Conservation (phyloP, 257 asterid species). For the Salvia rosmarinus region DNA sequence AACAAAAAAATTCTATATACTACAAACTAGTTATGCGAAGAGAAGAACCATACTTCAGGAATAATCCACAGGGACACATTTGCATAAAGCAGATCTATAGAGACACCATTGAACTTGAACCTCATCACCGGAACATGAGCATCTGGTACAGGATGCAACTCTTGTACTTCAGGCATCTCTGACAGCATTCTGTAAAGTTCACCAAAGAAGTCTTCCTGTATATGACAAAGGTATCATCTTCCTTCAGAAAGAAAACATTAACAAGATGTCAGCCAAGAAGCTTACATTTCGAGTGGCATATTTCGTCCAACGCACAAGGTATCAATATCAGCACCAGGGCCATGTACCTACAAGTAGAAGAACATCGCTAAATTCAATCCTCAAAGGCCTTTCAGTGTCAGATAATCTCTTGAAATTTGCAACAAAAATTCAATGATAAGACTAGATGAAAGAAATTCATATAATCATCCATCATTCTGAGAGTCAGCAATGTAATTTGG, state of each 20-base stretch:
- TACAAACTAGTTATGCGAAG: slow-evolving; percentile 16
- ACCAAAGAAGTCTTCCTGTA: slow-evolving; percentile 83
- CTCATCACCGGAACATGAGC: slow-evolving; percentile 91
- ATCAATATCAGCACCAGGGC: slow-evolving; percentile 95
- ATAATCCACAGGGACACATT: slow-evolving; percentile 77
- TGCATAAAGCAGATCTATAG: slow-evolving; percentile 84
- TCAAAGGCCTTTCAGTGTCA: background rate
- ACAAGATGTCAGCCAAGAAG: slow-evolving; percentile 21
- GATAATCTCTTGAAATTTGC: slow-evolving; percentile 8
- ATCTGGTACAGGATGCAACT: slow-evolving; percentile 79
- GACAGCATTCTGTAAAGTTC: slow-evolving; percentile 71
- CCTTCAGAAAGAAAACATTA: slow-evolving; percentile 12
- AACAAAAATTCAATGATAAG: background rate
- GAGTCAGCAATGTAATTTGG: background rate
- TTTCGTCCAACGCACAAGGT: slow-evolving; percentile 80
- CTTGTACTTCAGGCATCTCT: slow-evolving; percentile 86
- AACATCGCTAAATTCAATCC: slow-evolving; percentile 31
- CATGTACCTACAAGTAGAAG: slow-evolving; percentile 63
- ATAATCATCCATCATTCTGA: background rate
- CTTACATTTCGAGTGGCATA: slow-evolving; percentile 76
- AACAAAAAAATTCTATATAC: background rate
- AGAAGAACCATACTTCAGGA: slow-evolving; percentile 66
- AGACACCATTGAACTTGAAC: slow-evolving; percentile 79
- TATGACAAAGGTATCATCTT: slow-evolving; percentile 27
- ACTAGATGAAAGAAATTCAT: background rate